A percentile compares a stretch with the other conserved stretches of the same genome.
Conservation (phyloP, 2,329 filamentous ascomycete genomes). For the Scedosporium aurantiacum region DNA sequence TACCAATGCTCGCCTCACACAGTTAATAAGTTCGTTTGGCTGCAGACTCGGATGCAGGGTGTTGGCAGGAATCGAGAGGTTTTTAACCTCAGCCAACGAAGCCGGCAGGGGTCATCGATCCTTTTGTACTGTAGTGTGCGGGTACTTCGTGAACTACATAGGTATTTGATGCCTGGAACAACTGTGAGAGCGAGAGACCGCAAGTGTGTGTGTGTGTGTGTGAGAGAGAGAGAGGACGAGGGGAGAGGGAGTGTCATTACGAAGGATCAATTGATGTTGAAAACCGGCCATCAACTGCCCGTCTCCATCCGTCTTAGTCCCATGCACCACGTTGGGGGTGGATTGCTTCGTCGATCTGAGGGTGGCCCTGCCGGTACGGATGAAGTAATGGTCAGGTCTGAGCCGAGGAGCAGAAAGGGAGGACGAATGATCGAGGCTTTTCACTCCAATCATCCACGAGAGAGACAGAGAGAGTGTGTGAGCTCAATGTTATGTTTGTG, state of each 20-base stretch:
- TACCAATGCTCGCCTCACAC: background rate
- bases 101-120: background rate
- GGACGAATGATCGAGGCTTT: no score
- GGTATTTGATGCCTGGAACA: no score
- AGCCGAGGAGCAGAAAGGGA: no score
- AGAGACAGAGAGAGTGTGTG: no score
- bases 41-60: constrained; percentile 4
- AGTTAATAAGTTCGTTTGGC: background rate
- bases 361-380: no score
- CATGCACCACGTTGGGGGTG: background rate
- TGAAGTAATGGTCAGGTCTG: no score
- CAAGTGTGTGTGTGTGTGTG: background rate
- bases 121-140: background rate
- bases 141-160: no score
- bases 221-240: background rate
- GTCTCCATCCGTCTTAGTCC: background rate
- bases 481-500: no score
- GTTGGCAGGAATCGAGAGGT: background rate
- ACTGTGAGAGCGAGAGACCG: no score
- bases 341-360: background rate
- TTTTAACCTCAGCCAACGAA: background rate
- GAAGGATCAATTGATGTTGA: background rate
- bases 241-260: background rate
- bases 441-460: no score
- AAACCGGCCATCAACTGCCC: background rate